A percentile compares a stretch with the other conserved stretches of the same genome.
Conservation (phyloP, 2,329 filamentous ascomycete genomes). For the Fusarium miscanthi region DNA sequence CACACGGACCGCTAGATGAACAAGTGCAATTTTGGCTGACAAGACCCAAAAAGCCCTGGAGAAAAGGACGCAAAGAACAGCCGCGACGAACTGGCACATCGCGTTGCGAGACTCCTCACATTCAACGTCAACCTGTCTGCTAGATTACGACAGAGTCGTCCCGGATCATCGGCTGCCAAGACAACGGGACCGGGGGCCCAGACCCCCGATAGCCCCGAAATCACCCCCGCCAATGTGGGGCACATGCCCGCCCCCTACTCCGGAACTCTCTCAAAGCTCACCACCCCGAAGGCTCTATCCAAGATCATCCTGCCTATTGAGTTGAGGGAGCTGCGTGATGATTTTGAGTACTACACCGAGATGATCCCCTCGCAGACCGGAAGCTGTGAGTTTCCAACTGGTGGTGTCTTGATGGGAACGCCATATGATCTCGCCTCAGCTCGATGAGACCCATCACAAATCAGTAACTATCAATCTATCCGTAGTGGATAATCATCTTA, state of each 20-base stretch:
- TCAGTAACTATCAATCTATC: background rate
- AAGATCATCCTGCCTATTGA: constrained; percentile 49
- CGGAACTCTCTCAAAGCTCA: constrained; percentile 49
- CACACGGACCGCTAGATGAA: too few species aligned
- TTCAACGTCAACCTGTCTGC: constrained; percentile 50
- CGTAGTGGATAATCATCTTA: constrained; percentile 4
- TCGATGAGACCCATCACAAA: constrained; percentile 12
- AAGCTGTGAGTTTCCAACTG: constrained; percentile 44
- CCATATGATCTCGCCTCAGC: constrained; percentile 23
- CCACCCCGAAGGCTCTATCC: constrained; percentile 48
- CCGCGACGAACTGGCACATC: constrained; percentile 49
- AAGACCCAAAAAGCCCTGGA: constrained; percentile 44
- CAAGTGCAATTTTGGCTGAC: background rate
- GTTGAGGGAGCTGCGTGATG: constrained; percentile 48
- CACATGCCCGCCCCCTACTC: constrained; percentile 39
- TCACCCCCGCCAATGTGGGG: constrained; percentile 39
- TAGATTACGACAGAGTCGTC: constrained; percentile 47
- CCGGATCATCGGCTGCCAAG: constrained; percentile 33
- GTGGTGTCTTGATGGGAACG: constrained; percentile 29
- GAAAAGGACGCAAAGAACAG: constrained; percentile 52
- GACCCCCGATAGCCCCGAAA: constrained; percentile 19
- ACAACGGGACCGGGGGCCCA: constrained; percentile 23
- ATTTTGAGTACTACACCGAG: constrained; percentile 49
- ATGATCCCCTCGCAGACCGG: constrained; percentile 44
- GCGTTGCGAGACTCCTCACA: constrained; percentile 49